Conservation (phyloP, 495 filamentous ascomycete species). For the Trichoderma asperelloides region DNA sequence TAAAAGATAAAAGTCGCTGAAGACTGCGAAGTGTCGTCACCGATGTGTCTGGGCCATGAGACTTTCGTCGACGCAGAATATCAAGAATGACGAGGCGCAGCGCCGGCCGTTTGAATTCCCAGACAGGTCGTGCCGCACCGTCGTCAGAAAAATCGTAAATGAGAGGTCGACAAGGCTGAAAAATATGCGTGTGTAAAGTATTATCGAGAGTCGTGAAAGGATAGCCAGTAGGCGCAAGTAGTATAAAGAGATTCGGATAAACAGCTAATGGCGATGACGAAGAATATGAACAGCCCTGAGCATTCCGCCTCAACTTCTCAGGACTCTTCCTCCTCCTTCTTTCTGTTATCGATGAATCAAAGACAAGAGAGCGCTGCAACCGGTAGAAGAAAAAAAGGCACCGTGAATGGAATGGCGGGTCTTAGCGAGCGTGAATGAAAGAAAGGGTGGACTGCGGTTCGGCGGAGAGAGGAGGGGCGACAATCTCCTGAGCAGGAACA, state of each 20-base stretch:
- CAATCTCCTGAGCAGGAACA: neutral
- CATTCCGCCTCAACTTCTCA: neutral
- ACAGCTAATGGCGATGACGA: neutral
- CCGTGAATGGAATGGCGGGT: slow-evolving; percentile 1
- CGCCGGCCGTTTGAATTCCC: neutral
- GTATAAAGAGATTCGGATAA: neutral
- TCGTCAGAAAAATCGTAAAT: neutral
- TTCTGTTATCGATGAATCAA: neutral
- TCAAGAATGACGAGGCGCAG: neutral
- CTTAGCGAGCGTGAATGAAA: neutral
- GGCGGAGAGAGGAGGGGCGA: neutral
- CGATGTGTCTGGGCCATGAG: slow-evolving; percentile 1
- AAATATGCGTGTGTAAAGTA: neutral
- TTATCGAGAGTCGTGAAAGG: neutral
- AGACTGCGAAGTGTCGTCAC: slow-evolving; percentile 3
- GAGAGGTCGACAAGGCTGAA: neutral
- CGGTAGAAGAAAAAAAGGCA: neutral
- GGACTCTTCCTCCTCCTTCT: neutral
- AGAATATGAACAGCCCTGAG: neutral
- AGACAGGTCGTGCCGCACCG: neutral
- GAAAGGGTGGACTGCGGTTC: neutral
- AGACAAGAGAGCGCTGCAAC: neutral
- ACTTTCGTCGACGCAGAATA: neutral
- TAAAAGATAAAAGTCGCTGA: neutral
- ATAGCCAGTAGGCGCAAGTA: neutral